Conservation (phyloP, 106 monocot species). For the Iris macrosiphon region DNA sequence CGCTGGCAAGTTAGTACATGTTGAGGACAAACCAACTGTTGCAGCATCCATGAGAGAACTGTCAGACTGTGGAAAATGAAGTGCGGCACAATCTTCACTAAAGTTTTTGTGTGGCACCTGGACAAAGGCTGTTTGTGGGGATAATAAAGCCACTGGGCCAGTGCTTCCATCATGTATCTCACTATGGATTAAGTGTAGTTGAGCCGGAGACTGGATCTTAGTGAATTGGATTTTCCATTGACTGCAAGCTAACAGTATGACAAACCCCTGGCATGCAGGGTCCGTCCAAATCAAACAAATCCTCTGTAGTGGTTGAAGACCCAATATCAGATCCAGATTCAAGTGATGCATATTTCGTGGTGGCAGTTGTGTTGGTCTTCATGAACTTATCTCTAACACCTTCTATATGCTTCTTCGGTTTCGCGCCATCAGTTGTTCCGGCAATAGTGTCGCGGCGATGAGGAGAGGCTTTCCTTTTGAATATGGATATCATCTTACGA, state of each 20-base stretch:
- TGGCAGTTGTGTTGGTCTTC: conserved; percentile 9
- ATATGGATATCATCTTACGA: too few species aligned
- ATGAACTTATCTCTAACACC: conserved; percentile 14
- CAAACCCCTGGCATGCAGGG: conserved; percentile 2
- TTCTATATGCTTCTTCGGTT: too few species aligned
- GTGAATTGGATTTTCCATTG: conserved; percentile 10
- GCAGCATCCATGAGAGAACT: conserved; percentile 19
- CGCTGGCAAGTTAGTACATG: conserved; percentile 12
- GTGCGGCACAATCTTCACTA: conserved; percentile 1
- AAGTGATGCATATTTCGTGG: conserved; percentile 16
- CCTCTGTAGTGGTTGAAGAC: conserved; percentile 1
- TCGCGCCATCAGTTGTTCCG: too few species aligned
- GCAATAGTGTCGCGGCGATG: too few species aligned
- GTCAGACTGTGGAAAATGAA: conserved; percentile 3
- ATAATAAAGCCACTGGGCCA: neutral
- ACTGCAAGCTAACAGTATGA: conserved; percentile 7
- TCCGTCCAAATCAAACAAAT: conserved; percentile 12
- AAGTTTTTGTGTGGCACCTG: conserved; percentile 6
- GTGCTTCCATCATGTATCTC: conserved; percentile 12
- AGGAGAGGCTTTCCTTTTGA: too few species aligned
- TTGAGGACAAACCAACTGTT: conserved; percentile 15
- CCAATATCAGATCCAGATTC: conserved; percentile 25
- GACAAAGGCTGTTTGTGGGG: neutral
- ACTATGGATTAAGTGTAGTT: neutral
- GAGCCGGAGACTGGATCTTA: conserved; percentile 5